These are phyloP conservation scores for Globisporangium perplexum DNA, from an alignment of 352 stramenopile genomes.

Conservation along the genomic window DNA sequence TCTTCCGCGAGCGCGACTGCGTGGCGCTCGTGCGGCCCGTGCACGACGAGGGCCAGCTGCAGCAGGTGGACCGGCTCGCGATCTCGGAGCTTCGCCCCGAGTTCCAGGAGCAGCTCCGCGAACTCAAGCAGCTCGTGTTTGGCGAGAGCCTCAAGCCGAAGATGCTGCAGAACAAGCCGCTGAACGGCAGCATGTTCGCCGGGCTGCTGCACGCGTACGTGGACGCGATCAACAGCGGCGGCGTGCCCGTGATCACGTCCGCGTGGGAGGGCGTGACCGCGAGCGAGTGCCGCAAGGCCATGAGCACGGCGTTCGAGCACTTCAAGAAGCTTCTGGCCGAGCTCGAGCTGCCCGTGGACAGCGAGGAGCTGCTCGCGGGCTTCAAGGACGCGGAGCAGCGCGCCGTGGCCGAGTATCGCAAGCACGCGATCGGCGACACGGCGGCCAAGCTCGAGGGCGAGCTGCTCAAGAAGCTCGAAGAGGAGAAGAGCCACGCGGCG, in stretches of 20 bases:
- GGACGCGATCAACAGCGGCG: slow-evolving; percentile 83
- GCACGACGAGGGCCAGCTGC: slow-evolving; percentile 69
- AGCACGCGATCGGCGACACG: slow-evolving; percentile 62
- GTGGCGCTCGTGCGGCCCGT: slow-evolving; percentile 80
- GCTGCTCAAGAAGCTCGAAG: slow-evolving; percentile 61
- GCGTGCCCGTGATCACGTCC: slow-evolving; percentile 82
- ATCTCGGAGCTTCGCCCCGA: slow-evolving; percentile 67
- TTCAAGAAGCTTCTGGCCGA: slow-evolving; percentile 62
- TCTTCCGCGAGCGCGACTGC: slow-evolving; percentile 78
- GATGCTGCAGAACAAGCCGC: slow-evolving; percentile 68
- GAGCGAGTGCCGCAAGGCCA: slow-evolving; percentile 76
- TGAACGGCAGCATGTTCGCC: slow-evolving; percentile 83
- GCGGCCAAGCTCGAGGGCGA: slow-evolving; percentile 57
- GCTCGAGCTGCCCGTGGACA: slow-evolving; percentile 62
- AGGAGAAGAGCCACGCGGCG: slow-evolving; percentile 41
- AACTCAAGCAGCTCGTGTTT: slow-evolving; percentile 71
- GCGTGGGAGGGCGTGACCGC: slow-evolving; percentile 83
- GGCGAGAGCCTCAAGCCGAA: slow-evolving; percentile 71
- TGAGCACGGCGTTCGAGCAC: slow-evolving; percentile 42
- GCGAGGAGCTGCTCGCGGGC: slow-evolving; percentile 48
- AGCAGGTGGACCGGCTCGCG: slow-evolving; percentile 63
- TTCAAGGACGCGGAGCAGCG: slow-evolving; percentile 55
- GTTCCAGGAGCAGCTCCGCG: slow-evolving; percentile 64
- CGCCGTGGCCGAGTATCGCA: slow-evolving; percentile 51
- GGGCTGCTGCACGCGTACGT: slow-evolving; percentile 80